These are phyloP conservation scores for Lipomyces yamadae DNA, from an alignment of 805 yeast genomes.

Conservation along the genomic window DNA sequence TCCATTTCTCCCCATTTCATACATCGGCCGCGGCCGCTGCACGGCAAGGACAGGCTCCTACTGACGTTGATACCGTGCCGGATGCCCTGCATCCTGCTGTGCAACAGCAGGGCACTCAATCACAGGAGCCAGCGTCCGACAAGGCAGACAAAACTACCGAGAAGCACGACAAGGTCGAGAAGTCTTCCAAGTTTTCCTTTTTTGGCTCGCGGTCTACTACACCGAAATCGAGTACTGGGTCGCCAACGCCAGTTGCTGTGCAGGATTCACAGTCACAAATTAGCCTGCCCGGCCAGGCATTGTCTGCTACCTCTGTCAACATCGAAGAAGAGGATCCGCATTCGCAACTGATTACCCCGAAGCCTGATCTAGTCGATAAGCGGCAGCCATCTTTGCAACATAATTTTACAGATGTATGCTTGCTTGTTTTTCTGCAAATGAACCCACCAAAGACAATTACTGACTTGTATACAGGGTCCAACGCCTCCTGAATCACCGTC, in stretches of 20 bases:
- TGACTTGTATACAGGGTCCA: background rate
- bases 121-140: background rate
- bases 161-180: conserved; percentile 11
- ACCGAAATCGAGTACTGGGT: conserved; percentile 18
- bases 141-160: conserved; percentile 8
- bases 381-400: conserved; percentile 28
- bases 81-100: background rate
- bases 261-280: background rate
- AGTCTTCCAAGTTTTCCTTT: conserved; percentile 25
- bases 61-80: background rate
- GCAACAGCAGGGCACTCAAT: conserved; percentile 13
- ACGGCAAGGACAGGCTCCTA: background rate
- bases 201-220: conserved; percentile 24
- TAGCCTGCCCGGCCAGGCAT: background rate
- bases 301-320: conserved; percentile 2
- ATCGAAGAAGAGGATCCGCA: conserved; percentile 4
- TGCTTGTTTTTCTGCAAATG: background rate
- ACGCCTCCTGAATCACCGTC: conserved; percentile 17
- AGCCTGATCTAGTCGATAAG: conserved; percentile 33
- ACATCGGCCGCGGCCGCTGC: conserved; percentile 10
- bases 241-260: conserved; percentile 16
- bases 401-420: conserved; percentile 18
- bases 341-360: conserved; percentile 24
- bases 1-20: conserved; percentile 35
- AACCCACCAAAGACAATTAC: background rate